These are phyloP conservation scores for Pyrenochaeta sp. DNA, from an alignment of 2,329 filamentous ascomycete genomes.

Conservation along the genomic window DNA sequence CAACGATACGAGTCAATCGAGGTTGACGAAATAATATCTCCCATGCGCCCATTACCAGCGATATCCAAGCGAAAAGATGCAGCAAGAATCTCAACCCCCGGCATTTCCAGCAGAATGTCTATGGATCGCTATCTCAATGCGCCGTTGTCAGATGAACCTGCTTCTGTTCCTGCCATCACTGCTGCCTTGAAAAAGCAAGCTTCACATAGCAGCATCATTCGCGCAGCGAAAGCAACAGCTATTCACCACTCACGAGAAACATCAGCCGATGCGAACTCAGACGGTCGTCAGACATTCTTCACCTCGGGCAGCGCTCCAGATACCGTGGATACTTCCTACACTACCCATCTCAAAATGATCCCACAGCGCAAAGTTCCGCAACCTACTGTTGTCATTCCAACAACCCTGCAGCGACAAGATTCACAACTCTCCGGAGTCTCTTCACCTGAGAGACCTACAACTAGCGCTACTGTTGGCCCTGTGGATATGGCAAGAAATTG, in stretches of 20 bases:
- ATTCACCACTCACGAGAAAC: slow-evolving; percentile 26
- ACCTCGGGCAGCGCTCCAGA: slow-evolving; percentile 31
- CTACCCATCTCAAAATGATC: slow-evolving; percentile 17
- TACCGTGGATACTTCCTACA: slow-evolving; percentile 33
- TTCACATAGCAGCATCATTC: slow-evolving; percentile 9
- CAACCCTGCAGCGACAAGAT: slow-evolving; percentile 3
- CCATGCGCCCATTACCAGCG: slow-evolving; percentile 1
- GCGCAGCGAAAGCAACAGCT: background rate
- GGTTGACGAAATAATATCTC: background rate
- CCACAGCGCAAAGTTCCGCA: slow-evolving; percentile 16
- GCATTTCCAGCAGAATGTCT: slow-evolving; percentile 31
- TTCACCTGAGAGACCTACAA: slow-evolving; percentile 25
- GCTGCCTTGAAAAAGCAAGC: slow-evolving; percentile 29
- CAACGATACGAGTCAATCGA: slow-evolving; percentile 16
- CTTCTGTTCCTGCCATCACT: slow-evolving; percentile 34
- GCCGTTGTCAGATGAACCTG: slow-evolving; percentile 36
- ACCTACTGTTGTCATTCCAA: slow-evolving; percentile 9
- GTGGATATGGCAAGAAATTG: slow-evolving; percentile 27
- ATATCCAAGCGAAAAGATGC: slow-evolving; percentile 9
- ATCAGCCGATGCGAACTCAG: slow-evolving; percentile 33
- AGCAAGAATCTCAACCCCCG: slow-evolving; percentile 19
- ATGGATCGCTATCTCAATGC: slow-evolving; percentile 38
- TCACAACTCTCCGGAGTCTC: background rate
- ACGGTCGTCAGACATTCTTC: slow-evolving; percentile 32
- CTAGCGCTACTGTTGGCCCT: slow-evolving; percentile 17